Evolutionary conservation across 108 stramenopile genomes (phyloP), one percentile per base, ranked within the genome.

Genomic region (Discostella stelligeroides): DNA sequence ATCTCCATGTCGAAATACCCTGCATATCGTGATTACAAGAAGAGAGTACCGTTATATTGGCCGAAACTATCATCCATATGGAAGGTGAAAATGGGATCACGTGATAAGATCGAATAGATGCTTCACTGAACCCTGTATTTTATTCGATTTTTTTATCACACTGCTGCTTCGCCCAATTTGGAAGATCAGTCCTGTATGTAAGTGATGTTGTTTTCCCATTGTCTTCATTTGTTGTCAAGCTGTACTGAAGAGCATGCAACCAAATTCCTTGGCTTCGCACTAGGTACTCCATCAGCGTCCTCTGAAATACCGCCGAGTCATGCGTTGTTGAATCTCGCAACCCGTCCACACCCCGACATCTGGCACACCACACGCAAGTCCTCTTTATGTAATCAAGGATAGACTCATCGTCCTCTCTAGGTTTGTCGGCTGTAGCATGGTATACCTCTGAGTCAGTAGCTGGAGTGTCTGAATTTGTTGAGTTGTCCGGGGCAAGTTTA

Each of bases 311-410:
- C 27, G 55, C 57, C 12, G 40, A 23, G 24, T 70, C 55, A 13
- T 30, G 51, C 23, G 18, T 70, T 41, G 29, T 23, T 59, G 29
- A 60, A 65, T 83, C 68, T 7, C 47, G n/a, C 14, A 38, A 62
- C n/a, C 40, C 54, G 25, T 62, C 74, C n/a, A 53, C 75, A 56
- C 81, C 63, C 39, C 66, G 75, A 56, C 79, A 72, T 25, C 92
- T 67, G 29, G 88, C 87, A 71, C 92, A 94, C 92, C 92, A 94
- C 15, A 94, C 88, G 72, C 92, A 94, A 56, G 92, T 91, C 73
- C 86, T 77, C 51, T 76, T 30, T 54, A 91, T 89, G 60, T 88
- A 94, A 12, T 86, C 85, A 15, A 86, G 59, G 13, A 88, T 79
- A 7, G 84, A 70, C 60, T 92, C 91, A 30, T 64, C 69, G 20